Conservation (phyloP, 108 stramenopile species). For the Halocafeteria seosinensis region DNA sequence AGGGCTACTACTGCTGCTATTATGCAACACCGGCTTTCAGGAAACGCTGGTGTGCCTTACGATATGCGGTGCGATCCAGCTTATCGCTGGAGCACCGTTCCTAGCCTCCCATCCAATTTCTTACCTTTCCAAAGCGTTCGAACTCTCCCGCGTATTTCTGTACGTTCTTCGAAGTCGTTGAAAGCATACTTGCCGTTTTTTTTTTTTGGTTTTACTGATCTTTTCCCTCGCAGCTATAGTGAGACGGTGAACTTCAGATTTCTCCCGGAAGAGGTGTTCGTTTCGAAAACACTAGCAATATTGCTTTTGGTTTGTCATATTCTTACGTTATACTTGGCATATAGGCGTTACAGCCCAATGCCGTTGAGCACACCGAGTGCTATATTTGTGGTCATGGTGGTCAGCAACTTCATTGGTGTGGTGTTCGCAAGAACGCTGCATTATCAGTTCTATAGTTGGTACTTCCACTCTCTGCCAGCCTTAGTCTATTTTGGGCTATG, state of each 20-base stretch:
- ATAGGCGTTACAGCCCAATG: too few species aligned
- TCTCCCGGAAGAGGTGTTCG: constrained; percentile 61
- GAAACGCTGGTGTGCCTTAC: constrained; percentile 26
- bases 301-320: constrained; percentile 24
- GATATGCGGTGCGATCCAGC: constrained; percentile 56
- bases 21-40: constrained; percentile 38
- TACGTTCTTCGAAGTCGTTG: too few species aligned
- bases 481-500: background rate
- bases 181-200: too few species aligned
- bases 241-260: constrained; percentile 97
- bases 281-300: constrained; percentile 47
- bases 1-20: constrained; percentile 59
- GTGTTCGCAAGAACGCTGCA: constrained; percentile 77
- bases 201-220: too few species aligned
- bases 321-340: background rate
- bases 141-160: constrained; percentile 82
- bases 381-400: background rate
- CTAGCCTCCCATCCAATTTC: constrained; percentile 57
- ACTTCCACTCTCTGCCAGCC: constrained; percentile 15
- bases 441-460: constrained; percentile 95
- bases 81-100: constrained; percentile 74
- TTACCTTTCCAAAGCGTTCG: constrained; percentile 79
- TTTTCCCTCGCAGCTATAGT: too few species aligned
- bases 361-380: too few species aligned
- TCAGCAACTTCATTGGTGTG: constrained; percentile 82